A percentile compares a stretch with the other conserved stretches of the same genome.
phyloP scores from a whole-genome alignment of 352 stramenopile species.

The Thalassiosira livingstoniorum region DNA sequence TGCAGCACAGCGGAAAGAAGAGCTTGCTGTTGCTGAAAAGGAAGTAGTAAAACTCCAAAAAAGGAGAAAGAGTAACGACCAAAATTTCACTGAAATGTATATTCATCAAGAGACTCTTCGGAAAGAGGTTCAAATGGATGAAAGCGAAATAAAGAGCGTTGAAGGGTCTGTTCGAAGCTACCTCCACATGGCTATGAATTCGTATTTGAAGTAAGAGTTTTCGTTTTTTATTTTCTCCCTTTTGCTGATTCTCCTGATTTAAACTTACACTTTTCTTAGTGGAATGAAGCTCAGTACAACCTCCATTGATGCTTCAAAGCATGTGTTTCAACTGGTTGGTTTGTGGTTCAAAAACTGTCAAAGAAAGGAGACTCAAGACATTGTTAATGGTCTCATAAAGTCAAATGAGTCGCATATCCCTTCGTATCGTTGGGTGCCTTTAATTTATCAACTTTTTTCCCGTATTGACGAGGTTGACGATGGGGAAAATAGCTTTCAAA shows the following conservation, averaged over 20 bases:
- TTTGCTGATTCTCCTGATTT: too few species aligned
- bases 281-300: conserved; percentile 79
- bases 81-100: conserved; percentile 34
- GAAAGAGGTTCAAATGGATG: conserved; percentile 90
- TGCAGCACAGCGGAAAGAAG: conserved; percentile 48
- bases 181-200: conserved; percentile 89
- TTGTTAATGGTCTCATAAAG: conserved; percentile 88
- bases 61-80: conserved; percentile 24
- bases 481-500: conserved; percentile 86
- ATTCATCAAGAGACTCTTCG: conserved; percentile 62
- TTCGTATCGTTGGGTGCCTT: conserved; percentile 95
- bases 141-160: conserved; percentile 89
- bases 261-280: too few species aligned
- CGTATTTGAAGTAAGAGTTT: too few species aligned
- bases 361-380: conserved; percentile 85
- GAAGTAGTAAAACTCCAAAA: conserved; percentile 81
- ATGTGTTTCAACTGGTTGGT: conserved; percentile 92
- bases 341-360: conserved; percentile 94
- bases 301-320: conserved; percentile 88
- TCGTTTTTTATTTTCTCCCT: too few species aligned
- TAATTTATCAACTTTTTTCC: conserved; percentile 98
- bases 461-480: conserved; percentile 86
- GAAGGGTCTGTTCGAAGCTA: conserved; percentile 89
- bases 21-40: conserved; percentile 63
- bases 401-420: conserved; percentile 83